Conservation (phyloP, 148 eudicot genomes). For the Vaccinium vitisidaea region DNA sequence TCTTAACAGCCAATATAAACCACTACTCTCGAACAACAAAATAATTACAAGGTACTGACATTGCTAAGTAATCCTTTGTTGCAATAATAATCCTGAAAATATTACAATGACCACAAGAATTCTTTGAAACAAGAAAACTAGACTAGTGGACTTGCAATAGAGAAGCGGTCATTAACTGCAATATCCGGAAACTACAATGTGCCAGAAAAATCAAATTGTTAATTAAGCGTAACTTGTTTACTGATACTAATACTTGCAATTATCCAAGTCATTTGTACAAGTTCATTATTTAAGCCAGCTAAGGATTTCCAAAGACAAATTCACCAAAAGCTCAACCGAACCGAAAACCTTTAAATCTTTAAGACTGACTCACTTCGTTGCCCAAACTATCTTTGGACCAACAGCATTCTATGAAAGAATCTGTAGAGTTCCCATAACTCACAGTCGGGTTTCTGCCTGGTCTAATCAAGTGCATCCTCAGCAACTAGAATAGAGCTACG, state of each 20-base stretch:
- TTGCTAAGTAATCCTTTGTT: background rate
- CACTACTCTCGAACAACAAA: background rate
- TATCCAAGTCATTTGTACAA: background rate
- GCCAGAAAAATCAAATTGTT: background rate
- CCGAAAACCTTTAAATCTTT: background rate
- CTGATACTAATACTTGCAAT: constrained; percentile 15
- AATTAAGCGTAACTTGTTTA: background rate
- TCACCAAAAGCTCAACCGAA: background rate
- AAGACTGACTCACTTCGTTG: background rate
- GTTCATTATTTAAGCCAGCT: background rate
- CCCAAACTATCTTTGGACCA: constrained; percentile 1
- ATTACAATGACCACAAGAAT: background rate
- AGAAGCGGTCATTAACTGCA: background rate
- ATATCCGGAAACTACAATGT: background rate
- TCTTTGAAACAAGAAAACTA: background rate
- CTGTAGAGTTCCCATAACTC: background rate
- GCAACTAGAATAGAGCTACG: background rate
- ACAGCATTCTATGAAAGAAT: background rate
- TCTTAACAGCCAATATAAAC: background rate
- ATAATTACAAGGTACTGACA: background rate
- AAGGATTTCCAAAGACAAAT: background rate
- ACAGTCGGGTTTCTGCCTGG: background rate
- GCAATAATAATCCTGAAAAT: background rate
- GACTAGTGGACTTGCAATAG: constrained; percentile 1
- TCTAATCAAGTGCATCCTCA: constrained; percentile 1